Evolutionary conservation across 169 alveolate genomes (phyloP).

Genomic region (Plasmodium vivax): DNA sequence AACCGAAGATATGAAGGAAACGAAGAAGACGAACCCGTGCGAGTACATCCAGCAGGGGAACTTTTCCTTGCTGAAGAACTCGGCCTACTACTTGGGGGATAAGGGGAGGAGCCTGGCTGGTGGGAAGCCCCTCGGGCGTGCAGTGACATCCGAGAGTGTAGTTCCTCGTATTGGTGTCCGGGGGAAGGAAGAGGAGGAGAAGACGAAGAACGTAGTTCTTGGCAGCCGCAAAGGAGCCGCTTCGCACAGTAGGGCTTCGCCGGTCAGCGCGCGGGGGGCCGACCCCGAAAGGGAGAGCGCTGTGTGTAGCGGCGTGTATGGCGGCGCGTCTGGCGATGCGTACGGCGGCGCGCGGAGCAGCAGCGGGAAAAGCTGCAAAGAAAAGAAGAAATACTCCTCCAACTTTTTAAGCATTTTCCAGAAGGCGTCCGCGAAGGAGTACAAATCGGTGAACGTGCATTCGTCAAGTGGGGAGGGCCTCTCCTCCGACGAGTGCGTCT

Average conservation of each 20-base stretch:
- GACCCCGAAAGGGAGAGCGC: background rate
- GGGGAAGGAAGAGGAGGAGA: background rate
- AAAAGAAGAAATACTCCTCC: slow-evolving; percentile 33
- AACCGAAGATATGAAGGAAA: background rate
- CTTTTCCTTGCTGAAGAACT: background rate
- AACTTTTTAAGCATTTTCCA: slow-evolving; percentile 40
- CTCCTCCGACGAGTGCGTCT: background rate
- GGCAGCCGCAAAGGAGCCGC: background rate
- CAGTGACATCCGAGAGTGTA: background rate
- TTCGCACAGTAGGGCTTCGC: background rate
- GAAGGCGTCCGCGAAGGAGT: slow-evolving; percentile 18
- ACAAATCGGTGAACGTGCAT: slow-evolving; percentile 16
- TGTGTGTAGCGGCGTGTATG: too few relatives aligned
- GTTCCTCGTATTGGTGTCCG: background rate
- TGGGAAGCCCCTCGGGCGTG: background rate
- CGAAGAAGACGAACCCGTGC: background rate
- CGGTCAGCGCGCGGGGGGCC: background rate
- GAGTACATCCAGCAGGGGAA: background rate
- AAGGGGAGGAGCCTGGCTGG: background rate
- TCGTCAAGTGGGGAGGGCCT: background rate
- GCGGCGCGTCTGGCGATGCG: too few relatives aligned
- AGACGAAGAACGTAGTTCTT: background rate
- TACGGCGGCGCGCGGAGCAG: background rate
- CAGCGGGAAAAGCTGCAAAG: background rate
- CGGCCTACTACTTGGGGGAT: slow-evolving; percentile 12